Percentiles rank a stretch among this genome's conserved stretches.
phyloP scores from a whole-genome alignment of 2,329 filamentous ascomycete genomes.

The Fusarium hainanense region DNA sequence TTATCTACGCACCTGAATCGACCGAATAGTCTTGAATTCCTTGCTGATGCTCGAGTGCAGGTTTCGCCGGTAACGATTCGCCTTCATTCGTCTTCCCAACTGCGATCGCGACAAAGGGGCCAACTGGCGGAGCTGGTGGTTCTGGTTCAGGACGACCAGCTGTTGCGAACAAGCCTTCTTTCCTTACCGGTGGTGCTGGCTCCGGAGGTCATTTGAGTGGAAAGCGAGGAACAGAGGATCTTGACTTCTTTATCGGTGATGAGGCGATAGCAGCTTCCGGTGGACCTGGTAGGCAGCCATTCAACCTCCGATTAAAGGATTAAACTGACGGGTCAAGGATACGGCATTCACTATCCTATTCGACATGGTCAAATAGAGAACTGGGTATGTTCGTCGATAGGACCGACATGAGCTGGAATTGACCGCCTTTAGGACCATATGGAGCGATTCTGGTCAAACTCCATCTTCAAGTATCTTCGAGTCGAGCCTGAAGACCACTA shows the following conservation, averaged over 20 bases:
- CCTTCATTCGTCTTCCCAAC: slow-evolving; percentile 99
- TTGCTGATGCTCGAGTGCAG: slow-evolving; percentile 60
- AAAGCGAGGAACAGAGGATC: slow-evolving; percentile 95
- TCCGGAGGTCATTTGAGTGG: slow-evolving; percentile 82
- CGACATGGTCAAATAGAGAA: slow-evolving; percentile 99
- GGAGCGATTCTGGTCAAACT: slow-evolving; percentile 99
- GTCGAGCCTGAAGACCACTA: slow-evolving; percentile 99
- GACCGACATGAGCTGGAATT: slow-evolving; percentile 31
- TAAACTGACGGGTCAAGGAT: slow-evolving; percentile 66
- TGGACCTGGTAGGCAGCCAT: slow-evolving; percentile 74
- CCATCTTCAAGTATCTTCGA: slow-evolving; percentile 98
- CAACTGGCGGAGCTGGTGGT: slow-evolving; percentile 74
- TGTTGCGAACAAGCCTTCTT: slow-evolving; percentile 94
- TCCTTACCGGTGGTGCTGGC: slow-evolving; percentile 90
- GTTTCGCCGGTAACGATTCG: slow-evolving; percentile 98
- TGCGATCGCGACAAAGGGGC: slow-evolving; percentile 94
- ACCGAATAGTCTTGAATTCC: slow-evolving; percentile 9
- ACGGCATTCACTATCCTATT: slow-evolving; percentile 97
- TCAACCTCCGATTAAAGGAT: slow-evolving; percentile 8
- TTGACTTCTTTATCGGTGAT: slow-evolving; percentile 99
- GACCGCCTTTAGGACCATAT: slow-evolving; percentile 81
- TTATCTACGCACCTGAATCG: slow-evolving; percentile 20
- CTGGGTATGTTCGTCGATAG: slow-evolving; percentile 73
- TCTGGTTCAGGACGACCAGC: slow-evolving; percentile 89
- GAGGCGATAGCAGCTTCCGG: slow-evolving; percentile 86